Evolutionary conservation across 768 basidiomycete genomes (phyloP).

Genomic region (Pleurotus platypus): DNA sequence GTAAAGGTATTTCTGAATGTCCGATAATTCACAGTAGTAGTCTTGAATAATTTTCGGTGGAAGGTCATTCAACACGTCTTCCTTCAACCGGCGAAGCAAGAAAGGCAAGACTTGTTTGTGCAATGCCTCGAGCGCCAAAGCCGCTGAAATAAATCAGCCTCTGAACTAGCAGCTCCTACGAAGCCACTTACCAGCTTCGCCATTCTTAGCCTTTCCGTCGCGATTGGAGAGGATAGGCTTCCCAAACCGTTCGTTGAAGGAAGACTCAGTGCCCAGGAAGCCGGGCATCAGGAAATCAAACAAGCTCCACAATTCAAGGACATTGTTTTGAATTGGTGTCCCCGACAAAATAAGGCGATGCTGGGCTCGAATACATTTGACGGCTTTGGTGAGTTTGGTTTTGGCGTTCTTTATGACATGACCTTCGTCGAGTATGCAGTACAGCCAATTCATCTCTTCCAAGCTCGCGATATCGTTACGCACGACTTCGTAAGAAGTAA

Average conservation of each 20-base stretch:
- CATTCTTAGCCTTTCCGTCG: slow-evolving; percentile 91
- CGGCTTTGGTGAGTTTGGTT: slow-evolving; percentile 95
- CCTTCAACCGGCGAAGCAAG: slow-evolving; percentile 91
- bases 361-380: slow-evolving; percentile 85
- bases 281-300: slow-evolving; percentile 99
- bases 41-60: slow-evolving; percentile 99
- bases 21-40: slow-evolving; percentile 96
- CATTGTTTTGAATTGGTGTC: slow-evolving; percentile 99
- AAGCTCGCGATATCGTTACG: slow-evolving; percentile 87
- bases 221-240: slow-evolving; percentile 94
- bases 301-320: slow-evolving; percentile 95
- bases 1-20: slow-evolving; percentile 89
- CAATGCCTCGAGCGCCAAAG: slow-evolving; percentile 89
- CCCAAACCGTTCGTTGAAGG: slow-evolving; percentile 93
- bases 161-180: neutral
- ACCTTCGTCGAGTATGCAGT: slow-evolving; percentile 96
- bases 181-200: slow-evolving; percentile 78
- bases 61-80: slow-evolving; percentile 92
- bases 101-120: slow-evolving; percentile 99
- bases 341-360: slow-evolving; percentile 95
- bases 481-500: slow-evolving; percentile 97
- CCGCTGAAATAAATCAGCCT: slow-evolving; percentile 47
- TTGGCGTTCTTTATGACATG: slow-evolving; percentile 99
- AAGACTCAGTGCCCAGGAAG: slow-evolving; percentile 92
- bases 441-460: slow-evolving; percentile 79